These are phyloP conservation scores for Rostrohypoxylon terebratum DNA, from an alignment of 495 filamentous ascomycete genomes.

Conservation along the genomic window DNA sequence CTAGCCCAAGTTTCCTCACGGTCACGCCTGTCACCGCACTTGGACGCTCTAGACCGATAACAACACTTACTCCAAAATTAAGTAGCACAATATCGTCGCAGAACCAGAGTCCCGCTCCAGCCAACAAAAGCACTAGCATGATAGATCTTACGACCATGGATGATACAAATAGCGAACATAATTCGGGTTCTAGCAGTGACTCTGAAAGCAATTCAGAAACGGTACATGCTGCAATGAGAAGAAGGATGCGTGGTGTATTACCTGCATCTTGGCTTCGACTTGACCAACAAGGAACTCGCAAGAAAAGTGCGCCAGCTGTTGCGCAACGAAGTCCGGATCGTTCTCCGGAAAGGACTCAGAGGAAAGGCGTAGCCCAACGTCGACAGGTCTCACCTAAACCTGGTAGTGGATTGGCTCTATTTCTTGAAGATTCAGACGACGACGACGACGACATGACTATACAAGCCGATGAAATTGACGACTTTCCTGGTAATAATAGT, in stretches of 20 bases:
- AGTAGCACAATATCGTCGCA: constrained; percentile 42
- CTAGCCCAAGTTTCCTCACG: constrained; percentile 40
- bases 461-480: constrained; percentile 36
- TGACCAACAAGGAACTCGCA: constrained; percentile 61
- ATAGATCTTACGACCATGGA: constrained; percentile 44
- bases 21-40: constrained; percentile 29
- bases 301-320: constrained; percentile 41
- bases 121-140: constrained; percentile 38
- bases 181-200: constrained; percentile 37
- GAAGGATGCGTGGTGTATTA: constrained; percentile 82
- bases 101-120: constrained; percentile 44
- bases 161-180: constrained; percentile 27
- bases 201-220: constrained; percentile 60
- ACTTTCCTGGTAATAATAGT: constrained; percentile 17
- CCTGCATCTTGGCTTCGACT: constrained; percentile 91
- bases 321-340: constrained; percentile 56
- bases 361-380: constrained; percentile 68
- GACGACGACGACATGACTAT: constrained; percentile 50
- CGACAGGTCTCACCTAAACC: constrained; percentile 45
- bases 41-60: constrained; percentile 15
- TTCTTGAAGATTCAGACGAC: constrained; percentile 64
- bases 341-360: constrained; percentile 49
- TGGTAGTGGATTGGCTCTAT: constrained; percentile 42
- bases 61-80: constrained; percentile 35
- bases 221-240: constrained; percentile 54